phyloP scores from a whole-genome alignment of 2,329 filamentous ascomycete genomes.

The Dactylellina parvicollis region DNA sequence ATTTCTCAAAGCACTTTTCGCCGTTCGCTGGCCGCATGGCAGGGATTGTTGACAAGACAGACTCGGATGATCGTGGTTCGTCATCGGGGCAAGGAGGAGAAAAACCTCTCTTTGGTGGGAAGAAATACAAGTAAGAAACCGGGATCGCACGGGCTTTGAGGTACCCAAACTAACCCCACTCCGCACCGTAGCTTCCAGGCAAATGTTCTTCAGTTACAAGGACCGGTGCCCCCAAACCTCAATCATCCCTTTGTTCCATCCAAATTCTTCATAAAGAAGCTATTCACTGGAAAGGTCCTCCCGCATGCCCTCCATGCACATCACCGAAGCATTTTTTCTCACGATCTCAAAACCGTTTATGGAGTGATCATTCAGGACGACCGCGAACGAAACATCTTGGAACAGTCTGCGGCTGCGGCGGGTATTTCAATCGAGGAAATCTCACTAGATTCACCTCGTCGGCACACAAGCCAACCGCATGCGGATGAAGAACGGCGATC shows the following conservation, averaged over 20 bases:
- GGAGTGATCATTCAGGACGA: conserved; percentile 44
- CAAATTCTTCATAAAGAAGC: conserved; percentile 53
- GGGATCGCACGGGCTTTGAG: background rate
- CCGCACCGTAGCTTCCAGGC: conserved; percentile 43
- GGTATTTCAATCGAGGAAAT: conserved; percentile 28
- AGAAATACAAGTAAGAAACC: conserved; percentile 44
- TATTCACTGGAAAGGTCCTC: conserved; percentile 45
- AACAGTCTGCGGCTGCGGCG: conserved; percentile 36
- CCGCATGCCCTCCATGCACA: conserved; percentile 47
- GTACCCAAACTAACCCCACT: background rate
- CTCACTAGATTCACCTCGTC: conserved; percentile 1
- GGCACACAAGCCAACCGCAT: background rate
- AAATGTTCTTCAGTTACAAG: conserved; percentile 44
- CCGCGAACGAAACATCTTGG: conserved; percentile 18
- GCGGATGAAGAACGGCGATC: conserved; percentile 25
- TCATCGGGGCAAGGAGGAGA: conserved; percentile 8
- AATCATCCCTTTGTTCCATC: conserved; percentile 52
- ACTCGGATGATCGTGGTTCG: conserved; percentile 12
- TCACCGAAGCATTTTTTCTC: conserved; percentile 47
- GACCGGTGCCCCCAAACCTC: conserved; percentile 47
- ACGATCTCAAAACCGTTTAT: conserved; percentile 48
- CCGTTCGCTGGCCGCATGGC: conserved; percentile 47
- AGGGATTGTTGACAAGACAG: conserved; percentile 41
- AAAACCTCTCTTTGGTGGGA: conserved; percentile 20
- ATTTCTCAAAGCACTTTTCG: conserved; percentile 52